Conservation (phyloP, 345 rosid genomes). For the Aquilaria sinensis region DNA sequence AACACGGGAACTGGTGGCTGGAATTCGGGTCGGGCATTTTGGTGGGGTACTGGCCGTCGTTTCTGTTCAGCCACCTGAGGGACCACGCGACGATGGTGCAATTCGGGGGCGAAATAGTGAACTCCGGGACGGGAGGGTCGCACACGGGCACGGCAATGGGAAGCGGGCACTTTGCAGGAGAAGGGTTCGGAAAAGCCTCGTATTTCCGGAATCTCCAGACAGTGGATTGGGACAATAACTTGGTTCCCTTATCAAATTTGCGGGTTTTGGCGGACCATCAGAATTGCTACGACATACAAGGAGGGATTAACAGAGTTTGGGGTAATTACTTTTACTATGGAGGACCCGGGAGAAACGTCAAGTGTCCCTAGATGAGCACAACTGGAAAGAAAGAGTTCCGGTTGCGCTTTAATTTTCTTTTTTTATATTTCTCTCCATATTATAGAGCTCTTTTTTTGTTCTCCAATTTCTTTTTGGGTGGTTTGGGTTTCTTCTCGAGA, state of each 20-base stretch:
- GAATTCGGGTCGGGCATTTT: constrained; percentile 87
- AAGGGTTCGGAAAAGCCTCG: constrained; percentile 88
- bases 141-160: constrained; percentile 97
- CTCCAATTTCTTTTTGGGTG: constrained; percentile 24
- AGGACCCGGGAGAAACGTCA: constrained; percentile 88
- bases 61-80: constrained; percentile 68
- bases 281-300: constrained; percentile 82
- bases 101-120: constrained; percentile 91
- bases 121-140: constrained; percentile 56
- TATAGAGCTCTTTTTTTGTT: constrained; percentile 15
- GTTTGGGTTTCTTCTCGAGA: constrained; percentile 30
- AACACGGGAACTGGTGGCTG: constrained; percentile 99
- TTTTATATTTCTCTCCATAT: not conserved
- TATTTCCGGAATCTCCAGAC: constrained; percentile 82
- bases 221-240: constrained; percentile 93
- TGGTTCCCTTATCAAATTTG: constrained; percentile 62
- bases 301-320: constrained; percentile 79
- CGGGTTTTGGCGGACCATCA: constrained; percentile 81
- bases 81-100: constrained; percentile 94
- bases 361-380: constrained; percentile 51
- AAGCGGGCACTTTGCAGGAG: constrained; percentile 91
- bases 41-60: constrained; percentile 94
- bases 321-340: constrained; percentile 93
- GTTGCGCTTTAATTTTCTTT: constrained; percentile 8
- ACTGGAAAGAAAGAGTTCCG: constrained; percentile 2